Evolutionary conservation across 2,329 filamentous ascomycete species (phyloP), one percentile per base, ranked within the genome.

Genomic region (Fusarium sp.): DNA sequence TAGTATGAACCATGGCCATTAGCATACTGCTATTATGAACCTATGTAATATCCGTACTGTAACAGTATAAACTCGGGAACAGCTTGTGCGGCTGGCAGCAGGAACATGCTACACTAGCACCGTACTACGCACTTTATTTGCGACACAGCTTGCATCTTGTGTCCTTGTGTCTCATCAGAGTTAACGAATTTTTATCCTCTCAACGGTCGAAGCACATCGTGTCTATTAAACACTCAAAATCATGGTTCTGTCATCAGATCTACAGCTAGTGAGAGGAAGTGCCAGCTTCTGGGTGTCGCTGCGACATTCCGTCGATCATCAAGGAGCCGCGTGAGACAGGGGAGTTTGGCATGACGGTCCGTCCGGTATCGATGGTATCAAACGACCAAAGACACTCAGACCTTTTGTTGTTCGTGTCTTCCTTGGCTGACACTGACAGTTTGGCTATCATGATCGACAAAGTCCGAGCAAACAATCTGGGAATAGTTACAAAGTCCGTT

Each of bases 261-360:
- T 57, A 42, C 46, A 47, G n/a, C 63, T 64, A 59, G 52, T 38
- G 30, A 40, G 42, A 23, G 49, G 28, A 46, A 58, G 49, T 47
- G 42, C 30, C 52, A 57, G 47, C 38, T 64, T 53, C 44, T 42
- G 44, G 37, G 43, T 42, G 47, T 50, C 60, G 58, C 52, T 60
- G 42, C 53, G 47, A 47, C 60, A 52, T 60, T 35, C 28, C 52
- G 71, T 64, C 67, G 49, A 68, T 73, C 64, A 69, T 44, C 43
- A 40, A 74, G 46, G 68, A 71, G 58, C 64, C 49, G 62, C 49
- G 53, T 49, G 44, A 50, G 37, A 50, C 60, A 60, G 42, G 56
- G 53, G 50, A 60, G n/a, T 60, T 68, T 28, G 25, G 23, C 40
- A 30, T 49, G 50, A 35, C 37, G 40, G 37, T 32, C 33, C 37